Conservation (phyloP, 345 rosid genomes). For the Ceriops decandra region DNA sequence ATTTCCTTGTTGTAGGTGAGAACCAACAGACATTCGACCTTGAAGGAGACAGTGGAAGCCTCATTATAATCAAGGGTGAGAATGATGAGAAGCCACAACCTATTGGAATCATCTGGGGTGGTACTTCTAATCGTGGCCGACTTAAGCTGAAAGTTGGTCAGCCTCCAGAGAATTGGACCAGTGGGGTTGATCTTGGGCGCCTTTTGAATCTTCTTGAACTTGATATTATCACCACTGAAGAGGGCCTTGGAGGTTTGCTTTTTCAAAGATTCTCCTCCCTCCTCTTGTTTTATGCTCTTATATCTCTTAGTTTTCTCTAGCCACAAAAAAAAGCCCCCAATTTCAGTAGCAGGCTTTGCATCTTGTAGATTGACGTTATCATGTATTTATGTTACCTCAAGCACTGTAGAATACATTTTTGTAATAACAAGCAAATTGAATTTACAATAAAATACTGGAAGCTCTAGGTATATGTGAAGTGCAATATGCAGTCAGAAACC, state of each 20-base stretch:
- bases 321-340: too few relatives aligned
- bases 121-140: conserved; percentile 94
- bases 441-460: too few relatives aligned
- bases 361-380: too few relatives aligned
- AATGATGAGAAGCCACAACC: conserved; percentile 65
- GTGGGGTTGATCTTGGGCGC: conserved; percentile 97
- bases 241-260: conserved; percentile 68
- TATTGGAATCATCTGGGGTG: conserved; percentile 98
- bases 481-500: too few relatives aligned
- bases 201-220: conserved; percentile 91
- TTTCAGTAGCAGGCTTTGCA: too few relatives aligned
- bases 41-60: conserved; percentile 98
- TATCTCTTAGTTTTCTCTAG: not conserved
- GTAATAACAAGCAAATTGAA: too few relatives aligned
- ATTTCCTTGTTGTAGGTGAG: conserved; percentile 96
- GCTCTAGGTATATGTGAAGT: too few relatives aligned
- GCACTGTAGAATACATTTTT: too few relatives aligned
- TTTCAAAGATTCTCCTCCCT: not conserved
- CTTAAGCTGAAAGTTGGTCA: conserved; percentile 83
- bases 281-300: not conserved
- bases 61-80: conserved; percentile 68
- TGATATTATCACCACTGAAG: conserved; percentile 69
- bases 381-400: too few relatives aligned
- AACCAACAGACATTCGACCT: conserved; percentile 93
- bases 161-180: conserved; percentile 95